phyloP scores from a whole-genome alignment of 352 stramenopile species.

The Phytophthora cactorum region DNA sequence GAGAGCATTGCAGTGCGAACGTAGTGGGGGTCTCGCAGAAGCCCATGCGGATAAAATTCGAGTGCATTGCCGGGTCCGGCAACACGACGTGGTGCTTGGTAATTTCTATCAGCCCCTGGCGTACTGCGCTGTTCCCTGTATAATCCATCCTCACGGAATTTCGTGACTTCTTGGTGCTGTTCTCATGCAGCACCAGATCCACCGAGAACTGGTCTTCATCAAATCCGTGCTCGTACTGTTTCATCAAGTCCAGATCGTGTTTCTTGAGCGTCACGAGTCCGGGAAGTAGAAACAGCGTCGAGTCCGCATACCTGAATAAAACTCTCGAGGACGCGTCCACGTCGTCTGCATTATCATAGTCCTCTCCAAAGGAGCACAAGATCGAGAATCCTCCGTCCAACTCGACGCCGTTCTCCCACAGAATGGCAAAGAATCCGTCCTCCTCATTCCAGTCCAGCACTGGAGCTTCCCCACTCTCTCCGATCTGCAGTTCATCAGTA shows the following conservation, averaged over 20 bases:
- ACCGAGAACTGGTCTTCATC: conserved; percentile 83
- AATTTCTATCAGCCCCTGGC: conserved; percentile 80
- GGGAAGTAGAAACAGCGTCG: conserved; percentile 75
- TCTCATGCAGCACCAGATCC: conserved; percentile 79
- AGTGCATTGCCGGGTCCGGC: conserved; percentile 80
- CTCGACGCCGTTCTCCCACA: conserved; percentile 81
- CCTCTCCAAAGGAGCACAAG: conserved; percentile 83
- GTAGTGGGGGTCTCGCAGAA: conserved; percentile 77
- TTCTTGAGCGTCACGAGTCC: conserved; percentile 81
- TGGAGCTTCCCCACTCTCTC: conserved; percentile 32
- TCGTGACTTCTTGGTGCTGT: conserved; percentile 40
- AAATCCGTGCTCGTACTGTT: conserved; percentile 86
- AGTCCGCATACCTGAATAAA: conserved; percentile 81
- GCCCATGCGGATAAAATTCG: conserved; percentile 83
- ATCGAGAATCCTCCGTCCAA: conserved; percentile 86
- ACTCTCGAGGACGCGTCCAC: conserved; percentile 72
- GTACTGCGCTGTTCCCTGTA: conserved; percentile 69
- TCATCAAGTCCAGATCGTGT: conserved; percentile 81
- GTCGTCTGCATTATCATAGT: conserved; percentile 65
- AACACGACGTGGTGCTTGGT: conserved; percentile 81
- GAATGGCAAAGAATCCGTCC: conserved; percentile 79
- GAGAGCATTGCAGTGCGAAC: conserved; percentile 79
- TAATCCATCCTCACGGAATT: conserved; percentile 64
- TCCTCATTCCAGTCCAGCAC: conserved; percentile 84
- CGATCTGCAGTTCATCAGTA: conserved; percentile 41